phyloP scores from a whole-genome alignment of 2,329 filamentous ascomycete genomes.

The Xylariales sp. region DNA sequence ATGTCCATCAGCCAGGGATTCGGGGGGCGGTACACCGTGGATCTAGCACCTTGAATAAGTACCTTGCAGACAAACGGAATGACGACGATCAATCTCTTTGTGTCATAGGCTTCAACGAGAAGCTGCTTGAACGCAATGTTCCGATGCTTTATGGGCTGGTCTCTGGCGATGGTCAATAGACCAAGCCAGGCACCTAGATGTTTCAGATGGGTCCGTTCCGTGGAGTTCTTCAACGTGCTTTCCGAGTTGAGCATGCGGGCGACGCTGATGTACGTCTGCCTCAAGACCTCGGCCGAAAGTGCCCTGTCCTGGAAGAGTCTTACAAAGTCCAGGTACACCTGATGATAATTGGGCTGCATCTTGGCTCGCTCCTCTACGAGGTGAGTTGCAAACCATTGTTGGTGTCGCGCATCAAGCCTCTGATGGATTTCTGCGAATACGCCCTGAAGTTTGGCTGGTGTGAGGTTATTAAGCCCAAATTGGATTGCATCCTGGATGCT shows the following conservation, averaged over 20 bases:
- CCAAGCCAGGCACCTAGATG: slow-evolving; percentile 93
- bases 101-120: slow-evolving; percentile 88
- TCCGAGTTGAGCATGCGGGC: slow-evolving; percentile 87
- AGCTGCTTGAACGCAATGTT: slow-evolving; percentile 97
- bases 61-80: slow-evolving; percentile 99
- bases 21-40: slow-evolving; percentile 85
- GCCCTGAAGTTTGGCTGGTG: slow-evolving; percentile 76
- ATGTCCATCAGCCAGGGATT: slow-evolving; percentile 99
- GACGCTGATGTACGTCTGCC: slow-evolving; percentile 87
- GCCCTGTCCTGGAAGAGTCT: slow-evolving; percentile 73
- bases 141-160: slow-evolving; percentile 92
- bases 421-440: slow-evolving; percentile 81
- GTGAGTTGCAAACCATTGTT: slow-evolving; percentile 95
- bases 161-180: slow-evolving; percentile 83
- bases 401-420: slow-evolving; percentile 72
- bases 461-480: slow-evolving; percentile 95
- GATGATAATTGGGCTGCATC: slow-evolving; percentile 94
- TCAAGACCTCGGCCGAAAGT: slow-evolving; percentile 83
- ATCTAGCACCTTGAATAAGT: slow-evolving; percentile 75
- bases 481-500: slow-evolving; percentile 89
- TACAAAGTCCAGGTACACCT: slow-evolving; percentile 85
- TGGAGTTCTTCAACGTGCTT: slow-evolving; percentile 74
- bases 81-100: slow-evolving; percentile 82
- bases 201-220: slow-evolving; percentile 84
- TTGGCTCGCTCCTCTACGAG: slow-evolving; percentile 95